These are phyloP conservation scores for Boletus reticuloceps DNA, from an alignment of 768 basidiomycete species.

Conservation along the genomic window DNA sequence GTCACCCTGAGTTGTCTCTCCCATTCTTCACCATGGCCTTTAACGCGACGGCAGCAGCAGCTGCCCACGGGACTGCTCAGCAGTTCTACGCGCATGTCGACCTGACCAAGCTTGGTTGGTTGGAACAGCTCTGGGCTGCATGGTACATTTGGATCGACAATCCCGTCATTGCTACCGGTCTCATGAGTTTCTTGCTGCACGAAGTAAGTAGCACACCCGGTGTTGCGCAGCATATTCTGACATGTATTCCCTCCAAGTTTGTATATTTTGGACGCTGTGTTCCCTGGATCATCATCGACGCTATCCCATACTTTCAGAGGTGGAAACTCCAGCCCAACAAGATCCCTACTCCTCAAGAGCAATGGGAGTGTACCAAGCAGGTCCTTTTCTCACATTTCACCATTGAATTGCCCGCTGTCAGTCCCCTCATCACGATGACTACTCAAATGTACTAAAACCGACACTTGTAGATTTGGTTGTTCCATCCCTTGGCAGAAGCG, in stretches of 20 bases:
- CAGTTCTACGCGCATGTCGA: slow-evolving; percentile 58
- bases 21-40: slow-evolving; percentile 37
- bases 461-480: slow-evolving; percentile 70
- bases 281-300: slow-evolving; percentile 95
- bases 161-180: slow-evolving; percentile 88
- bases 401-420: slow-evolving; percentile 84
- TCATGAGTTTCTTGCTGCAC: slow-evolving; percentile 90
- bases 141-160: slow-evolving; percentile 90
- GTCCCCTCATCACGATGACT: slow-evolving; percentile 22
- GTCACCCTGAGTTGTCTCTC: background rate
- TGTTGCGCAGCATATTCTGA: background rate
- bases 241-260: slow-evolving; percentile 45
- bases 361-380: slow-evolving; percentile 94
- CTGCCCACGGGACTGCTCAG: slow-evolving; percentile 31
- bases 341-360: slow-evolving; percentile 73
- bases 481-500: slow-evolving; percentile 85
- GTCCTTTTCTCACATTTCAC: slow-evolving; percentile 96
- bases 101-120: slow-evolving; percentile 58
- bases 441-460: background rate
- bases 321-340: slow-evolving; percentile 95
- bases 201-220: slow-evolving; percentile 62
- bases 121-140: slow-evolving; percentile 77
- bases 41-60: slow-evolving; percentile 35
- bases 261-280: slow-evolving; percentile 96
- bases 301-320: slow-evolving; percentile 87